Percentiles rank a stretch among this genome's conserved stretches.
phyloP scores from a whole-genome alignment of 208 protist species.

The Trypanosoma melophagium region DNA sequence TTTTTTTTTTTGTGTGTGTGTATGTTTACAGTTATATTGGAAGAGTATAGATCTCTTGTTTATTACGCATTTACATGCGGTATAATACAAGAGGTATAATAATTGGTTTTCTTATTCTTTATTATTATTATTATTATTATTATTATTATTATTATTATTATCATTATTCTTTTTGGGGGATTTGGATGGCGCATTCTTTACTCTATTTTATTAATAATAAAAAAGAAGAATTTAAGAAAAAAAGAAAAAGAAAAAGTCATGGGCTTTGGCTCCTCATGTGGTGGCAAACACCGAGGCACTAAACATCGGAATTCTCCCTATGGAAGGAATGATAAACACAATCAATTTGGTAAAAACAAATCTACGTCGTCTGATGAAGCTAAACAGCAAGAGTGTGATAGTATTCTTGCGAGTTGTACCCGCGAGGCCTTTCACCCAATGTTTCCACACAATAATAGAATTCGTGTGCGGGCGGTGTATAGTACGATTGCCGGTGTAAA shows the following conservation, averaged over 20 bases:
- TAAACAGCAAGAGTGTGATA: slow-evolving; percentile 29
- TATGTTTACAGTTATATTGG: neutral
- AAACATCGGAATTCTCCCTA: too few relatives aligned
- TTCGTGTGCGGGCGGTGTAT: slow-evolving; percentile 48
- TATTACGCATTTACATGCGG: neutral
- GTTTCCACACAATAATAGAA: slow-evolving; percentile 57
- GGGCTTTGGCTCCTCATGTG: too few relatives aligned
- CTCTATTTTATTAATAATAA: too few relatives aligned
- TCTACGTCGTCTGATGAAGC: neutral
- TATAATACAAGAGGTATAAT: too few relatives aligned
- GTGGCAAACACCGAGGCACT: too few relatives aligned
- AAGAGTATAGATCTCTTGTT: too few relatives aligned
- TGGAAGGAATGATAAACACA: too few relatives aligned
- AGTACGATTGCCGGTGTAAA: slow-evolving; percentile 36
- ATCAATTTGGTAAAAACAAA: too few relatives aligned
- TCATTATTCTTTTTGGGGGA: neutral
- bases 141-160: slow-evolving; percentile 18
- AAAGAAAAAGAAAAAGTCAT: too few relatives aligned
- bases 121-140: neutral
- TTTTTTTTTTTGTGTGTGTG: neutral
- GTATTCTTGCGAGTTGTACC: slow-evolving; percentile 41
- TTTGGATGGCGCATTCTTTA: too few relatives aligned
- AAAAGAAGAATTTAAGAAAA: too few relatives aligned
- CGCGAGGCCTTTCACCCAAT: slow-evolving; percentile 50
- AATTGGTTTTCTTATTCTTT: neutral